Base-by-base conservation (phyloP, 2,329 filamentous ascomycete genomes). In the Fusarium piperis region DNA sequence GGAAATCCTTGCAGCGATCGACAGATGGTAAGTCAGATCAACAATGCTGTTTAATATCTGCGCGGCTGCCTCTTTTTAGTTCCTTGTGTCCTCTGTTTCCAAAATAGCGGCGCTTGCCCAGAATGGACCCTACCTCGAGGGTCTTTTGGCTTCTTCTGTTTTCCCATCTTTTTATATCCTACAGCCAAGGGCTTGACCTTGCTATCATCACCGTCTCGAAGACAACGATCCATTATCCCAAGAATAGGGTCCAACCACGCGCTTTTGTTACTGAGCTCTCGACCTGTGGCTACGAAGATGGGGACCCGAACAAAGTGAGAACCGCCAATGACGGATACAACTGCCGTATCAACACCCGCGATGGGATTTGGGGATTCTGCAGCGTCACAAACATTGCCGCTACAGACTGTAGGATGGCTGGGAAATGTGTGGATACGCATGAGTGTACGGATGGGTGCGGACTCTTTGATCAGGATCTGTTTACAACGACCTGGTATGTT, bases 341-440 rank as follows among this genome's bases (percentile, higher is more conserved):
- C 69, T 83, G 80, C 60, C 79, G 79, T 8, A 74, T 83, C 3
- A 80, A 83, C 48, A 75, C 76, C 1, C 38, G 62, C 6, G 74
- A 80, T 18, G 79, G 75, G 0, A 71, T 84, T 5, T 84, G 81
- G 81, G 82, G 82, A 0, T 81, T 83, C 73, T 84, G 81, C 53
- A 79, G 81, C 1, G 80, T 77, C 0, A 80, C 77, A 0, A 79
- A 83, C 4, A 66, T 79, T 3, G 53, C 71, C 1, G 82, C 81
- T 3, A 77, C 73, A 1, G 81, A 84, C 61, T 85, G 82, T 36
- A 80, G 81, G 1, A 59, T 84, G 13, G 81, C 79, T 0, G 81
- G 78, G 2, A 76, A 71, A 12, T 85, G 83, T 51, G 39, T 79
- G 10, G 83, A 84, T 59, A 61, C 53, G 2, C 60, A 74, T 28